Evolutionary conservation across 352 stramenopile species (phyloP).

Genomic region (Labyrinthula sp.): DNA sequence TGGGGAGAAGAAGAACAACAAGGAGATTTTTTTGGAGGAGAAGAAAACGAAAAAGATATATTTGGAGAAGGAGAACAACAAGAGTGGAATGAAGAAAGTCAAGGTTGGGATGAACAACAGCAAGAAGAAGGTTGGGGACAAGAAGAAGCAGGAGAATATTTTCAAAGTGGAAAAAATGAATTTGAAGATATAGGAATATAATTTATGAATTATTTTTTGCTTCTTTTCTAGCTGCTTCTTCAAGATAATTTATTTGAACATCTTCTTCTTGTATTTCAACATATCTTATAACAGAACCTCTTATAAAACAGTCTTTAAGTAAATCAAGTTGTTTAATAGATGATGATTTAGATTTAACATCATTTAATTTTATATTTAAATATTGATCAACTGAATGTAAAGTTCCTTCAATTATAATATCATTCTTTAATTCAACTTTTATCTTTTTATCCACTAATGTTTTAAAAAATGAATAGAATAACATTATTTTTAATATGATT

Average conservation of each 20-base stretch:
- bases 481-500: conserved; percentile 8
- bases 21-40: too few relatives aligned
- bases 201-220: conserved; percentile 44
- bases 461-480: conserved; percentile 32
- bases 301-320: conserved; percentile 94
- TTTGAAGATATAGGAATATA: too few relatives aligned
- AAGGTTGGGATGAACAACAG: too few relatives aligned
- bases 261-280: conserved; percentile 85
- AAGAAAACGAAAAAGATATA: too few relatives aligned
- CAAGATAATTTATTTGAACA: conserved; percentile 83
- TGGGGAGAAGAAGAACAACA: too few relatives aligned
- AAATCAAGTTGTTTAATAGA: conserved; percentile 86
- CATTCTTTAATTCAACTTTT: conserved; percentile 96
- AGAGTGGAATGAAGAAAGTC: too few relatives aligned
- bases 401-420: conserved; percentile 51
- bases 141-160: too few relatives aligned
- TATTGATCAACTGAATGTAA: conserved; percentile 97
- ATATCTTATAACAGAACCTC: conserved; percentile 89
- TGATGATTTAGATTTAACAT: conserved; percentile 76
- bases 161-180: too few relatives aligned
- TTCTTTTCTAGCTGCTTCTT: conserved; percentile 32
- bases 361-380: conserved; percentile 92
- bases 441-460: conserved; percentile 40
- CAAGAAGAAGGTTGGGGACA: too few relatives aligned
- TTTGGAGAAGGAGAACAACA: too few relatives aligned